Conservation (phyloP, 2,329 filamentous ascomycete genomes). For the Dothidotthia symphoricarpi region DNA sequence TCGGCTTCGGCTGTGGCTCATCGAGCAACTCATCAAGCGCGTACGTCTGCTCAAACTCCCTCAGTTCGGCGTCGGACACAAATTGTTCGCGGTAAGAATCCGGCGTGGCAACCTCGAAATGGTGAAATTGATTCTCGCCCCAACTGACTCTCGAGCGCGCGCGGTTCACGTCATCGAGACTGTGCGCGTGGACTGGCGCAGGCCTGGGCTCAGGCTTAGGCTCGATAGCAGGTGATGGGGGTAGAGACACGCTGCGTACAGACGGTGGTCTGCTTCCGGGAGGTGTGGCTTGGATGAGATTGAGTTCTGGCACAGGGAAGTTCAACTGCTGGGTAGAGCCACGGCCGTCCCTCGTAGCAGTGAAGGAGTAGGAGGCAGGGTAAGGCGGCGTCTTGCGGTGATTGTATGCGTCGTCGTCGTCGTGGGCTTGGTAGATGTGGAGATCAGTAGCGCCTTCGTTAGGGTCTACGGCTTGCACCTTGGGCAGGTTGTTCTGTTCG, state of each 20-base stretch:
- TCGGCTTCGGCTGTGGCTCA: slow-evolving; percentile 35
- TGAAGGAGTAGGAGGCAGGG: slow-evolving; percentile 40
- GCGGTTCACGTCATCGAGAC: slow-evolving; percentile 21
- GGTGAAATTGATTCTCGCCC: slow-evolving; percentile 49
- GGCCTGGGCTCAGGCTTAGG: slow-evolving; percentile 24
- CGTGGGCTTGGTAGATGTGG: slow-evolving; percentile 44
- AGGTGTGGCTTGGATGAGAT: slow-evolving; percentile 59
- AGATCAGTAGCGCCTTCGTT: slow-evolving; percentile 48
- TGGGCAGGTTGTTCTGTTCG: slow-evolving; percentile 40
- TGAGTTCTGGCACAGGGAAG: slow-evolving; percentile 54
- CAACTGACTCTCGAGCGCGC: slow-evolving; percentile 46
- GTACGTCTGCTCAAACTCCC: slow-evolving; percentile 21
- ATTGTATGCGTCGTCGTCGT: slow-evolving; percentile 34
- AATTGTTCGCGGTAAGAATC: slow-evolving; percentile 43
- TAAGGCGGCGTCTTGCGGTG: slow-evolving; percentile 37
- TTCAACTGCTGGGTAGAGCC: slow-evolving; percentile 22
- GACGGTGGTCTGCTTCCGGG: slow-evolving; percentile 50
- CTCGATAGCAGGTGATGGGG: slow-evolving; percentile 36
- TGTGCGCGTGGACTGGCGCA: slow-evolving; percentile 22
- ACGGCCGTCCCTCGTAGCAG: slow-evolving; percentile 43
- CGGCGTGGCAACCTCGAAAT: slow-evolving; percentile 49
- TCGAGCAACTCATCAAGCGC: slow-evolving; percentile 42
- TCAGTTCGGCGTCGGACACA: slow-evolving; percentile 33
- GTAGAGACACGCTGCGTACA: slow-evolving; percentile 36
- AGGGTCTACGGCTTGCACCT: slow-evolving; percentile 38